A percentile compares a stretch with the other conserved stretches of the same genome.
phyloP scores from a whole-genome alignment of 176 grass and related monocot species.

The Tillandsia fasciculata region DNA sequence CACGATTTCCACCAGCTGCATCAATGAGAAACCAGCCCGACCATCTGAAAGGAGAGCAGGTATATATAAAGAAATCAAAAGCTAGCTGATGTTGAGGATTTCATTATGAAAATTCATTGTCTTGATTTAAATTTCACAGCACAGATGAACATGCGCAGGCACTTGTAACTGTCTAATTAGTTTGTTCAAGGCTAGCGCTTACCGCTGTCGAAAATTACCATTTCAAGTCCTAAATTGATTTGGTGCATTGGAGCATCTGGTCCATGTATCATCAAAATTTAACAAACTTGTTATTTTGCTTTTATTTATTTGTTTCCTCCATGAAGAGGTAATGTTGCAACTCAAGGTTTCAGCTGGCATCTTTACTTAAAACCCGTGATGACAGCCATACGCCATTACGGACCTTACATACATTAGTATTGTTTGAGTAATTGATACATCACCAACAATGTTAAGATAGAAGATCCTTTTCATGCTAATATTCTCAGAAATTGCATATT shows the following conservation, averaged over 20 bases:
- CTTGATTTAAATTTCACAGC: not conserved
- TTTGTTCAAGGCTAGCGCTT: not conserved
- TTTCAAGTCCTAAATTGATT: not conserved
- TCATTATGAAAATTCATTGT: slow-evolving; percentile 19
- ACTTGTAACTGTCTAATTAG: not conserved
- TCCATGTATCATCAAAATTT: not conserved
- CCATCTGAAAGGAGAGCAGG: slow-evolving; percentile 95
- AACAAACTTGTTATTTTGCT: too few species aligned
- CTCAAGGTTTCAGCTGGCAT: too few species aligned
- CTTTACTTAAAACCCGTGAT: too few species aligned
- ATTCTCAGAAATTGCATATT: too few species aligned
- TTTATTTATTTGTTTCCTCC: too few species aligned
- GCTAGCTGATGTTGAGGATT: slow-evolving; percentile 16
- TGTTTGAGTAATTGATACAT: too few species aligned
- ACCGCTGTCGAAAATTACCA: not conserved
- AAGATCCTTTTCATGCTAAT: too few species aligned
- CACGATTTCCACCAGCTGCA: slow-evolving; percentile 43
- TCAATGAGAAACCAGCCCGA: slow-evolving; percentile 89
- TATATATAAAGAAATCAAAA: slow-evolving; percentile 14
- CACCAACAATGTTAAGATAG: too few species aligned
- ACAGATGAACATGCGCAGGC: not conserved
- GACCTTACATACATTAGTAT: too few species aligned
- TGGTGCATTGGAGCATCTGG: not conserved
- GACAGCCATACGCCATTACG: too few species aligned
- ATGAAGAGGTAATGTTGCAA: too few species aligned